Conservation (phyloP, 2,329 filamentous ascomycete species). For the Cercospora citrullina region DNA sequence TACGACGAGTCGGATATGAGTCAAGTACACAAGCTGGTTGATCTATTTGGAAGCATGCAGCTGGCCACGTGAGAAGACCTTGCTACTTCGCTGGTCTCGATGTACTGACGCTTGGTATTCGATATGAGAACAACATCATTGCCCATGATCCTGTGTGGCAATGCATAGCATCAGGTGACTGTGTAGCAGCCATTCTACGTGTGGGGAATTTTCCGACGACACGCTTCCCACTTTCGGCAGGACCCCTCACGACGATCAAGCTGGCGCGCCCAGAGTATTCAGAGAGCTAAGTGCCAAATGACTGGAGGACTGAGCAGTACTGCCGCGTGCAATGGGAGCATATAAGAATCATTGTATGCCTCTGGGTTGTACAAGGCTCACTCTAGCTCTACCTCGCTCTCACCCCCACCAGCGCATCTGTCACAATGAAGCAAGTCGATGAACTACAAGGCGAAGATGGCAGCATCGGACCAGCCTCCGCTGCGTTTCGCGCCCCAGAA, state of each 20-base stretch:
- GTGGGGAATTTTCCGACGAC: conserved; percentile 10
- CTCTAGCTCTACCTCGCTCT: neutral
- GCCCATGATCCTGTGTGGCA: neutral
- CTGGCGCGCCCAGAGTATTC: neutral
- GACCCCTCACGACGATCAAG: conserved; percentile 11
- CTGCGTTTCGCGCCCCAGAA: conserved; percentile 18
- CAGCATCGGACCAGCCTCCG: conserved; percentile 5
- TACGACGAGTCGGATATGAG: conserved; percentile 11
- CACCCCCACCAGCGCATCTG: neutral
- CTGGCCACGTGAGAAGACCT: neutral
- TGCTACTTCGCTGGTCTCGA: neutral
- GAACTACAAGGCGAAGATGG: conserved; percentile 18
- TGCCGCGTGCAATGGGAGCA: neutral
- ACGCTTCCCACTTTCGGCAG: neutral
- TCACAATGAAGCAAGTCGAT: conserved; percentile 19
- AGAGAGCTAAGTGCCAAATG: neutral
- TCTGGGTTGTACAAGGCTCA: neutral
- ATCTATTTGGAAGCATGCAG: conserved; percentile 6
- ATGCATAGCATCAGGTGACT: neutral
- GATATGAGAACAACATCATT: neutral
- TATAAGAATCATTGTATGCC: neutral
- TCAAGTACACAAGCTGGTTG: conserved; percentile 10
- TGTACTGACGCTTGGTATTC: neutral
- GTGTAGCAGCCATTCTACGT: neutral
- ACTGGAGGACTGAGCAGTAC: neutral